Evolutionary conservation across 495 filamentous ascomycete species (phyloP), one percentile per base, ranked within the genome.

Genomic region (Penicillium taxi): DNA sequence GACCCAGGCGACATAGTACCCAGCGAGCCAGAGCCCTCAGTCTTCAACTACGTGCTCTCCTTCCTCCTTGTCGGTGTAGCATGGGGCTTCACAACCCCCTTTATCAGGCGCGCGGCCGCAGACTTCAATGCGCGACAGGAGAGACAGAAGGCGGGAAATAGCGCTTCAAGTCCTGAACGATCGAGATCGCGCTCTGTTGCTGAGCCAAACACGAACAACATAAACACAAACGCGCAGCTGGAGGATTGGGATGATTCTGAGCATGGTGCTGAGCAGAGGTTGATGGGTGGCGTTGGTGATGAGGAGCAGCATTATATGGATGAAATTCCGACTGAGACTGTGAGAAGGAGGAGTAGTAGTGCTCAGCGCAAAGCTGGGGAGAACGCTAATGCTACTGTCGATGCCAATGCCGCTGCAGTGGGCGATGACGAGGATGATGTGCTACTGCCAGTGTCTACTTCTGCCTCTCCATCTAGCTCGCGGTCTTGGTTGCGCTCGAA

Each of bases 61-160:
- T 96, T 96, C 72, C 74, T 96, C 41, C 75, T 95, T 45, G 86
- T 98, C 44, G 87, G 87, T 26, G 67, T 87, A 32, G 86, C 87
- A 51, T 98, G 91, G 90, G 76, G 77, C 37, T 69, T 78, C 54
- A 74, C 67, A 17, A 73, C 71, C 27, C 70, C 70, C 26, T 78
- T 80, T 58, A 73, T 78, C 55, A 67, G 66, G 3, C 73, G 74
- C 52, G 70, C 75, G 4, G 72, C 75, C 2, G 65, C 74, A 27
- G 69, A 77, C 60, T 73, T 77, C 53, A 64, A 73, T 50, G 69
- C 73, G 17, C 66, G 63, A 32, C 65, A 69, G 41, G 64, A 62
- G 26, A 53, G 53, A 30, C 52, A 52, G 24, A 28, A 44, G 17
- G 14, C n/a, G 11, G 24, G 20, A 16, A 14, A 8, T 20, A 22